phyloP scores from a whole-genome alignment of 2,329 filamentous ascomycete species.

The Pestalotiopsis sp. region DNA sequence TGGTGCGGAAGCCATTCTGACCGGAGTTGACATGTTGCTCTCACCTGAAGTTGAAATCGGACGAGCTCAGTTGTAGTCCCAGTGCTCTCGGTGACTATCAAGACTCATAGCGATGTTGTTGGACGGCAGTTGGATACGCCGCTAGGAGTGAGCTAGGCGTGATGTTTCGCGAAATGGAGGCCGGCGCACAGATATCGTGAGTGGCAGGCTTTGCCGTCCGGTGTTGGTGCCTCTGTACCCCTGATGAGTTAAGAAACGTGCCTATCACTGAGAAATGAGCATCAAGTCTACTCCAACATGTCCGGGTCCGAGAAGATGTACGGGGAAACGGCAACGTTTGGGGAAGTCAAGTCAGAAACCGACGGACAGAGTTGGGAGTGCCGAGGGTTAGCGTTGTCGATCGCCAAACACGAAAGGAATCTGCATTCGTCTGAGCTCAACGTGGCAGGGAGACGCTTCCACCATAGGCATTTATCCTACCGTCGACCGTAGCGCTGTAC shows the following conservation, averaged over 20 bases:
- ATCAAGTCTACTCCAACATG: no score
- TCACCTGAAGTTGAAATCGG: constrained; percentile 5
- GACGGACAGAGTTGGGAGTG: neutral
- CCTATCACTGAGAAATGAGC: no score
- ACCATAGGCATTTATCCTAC: no score
- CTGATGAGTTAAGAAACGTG: no score
- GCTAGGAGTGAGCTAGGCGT: neutral
- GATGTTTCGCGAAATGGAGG: neutral
- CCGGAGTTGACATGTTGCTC: neutral
- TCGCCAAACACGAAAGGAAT: neutral
- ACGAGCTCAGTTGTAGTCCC: neutral
- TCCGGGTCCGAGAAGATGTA: no score
- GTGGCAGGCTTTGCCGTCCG: neutral
- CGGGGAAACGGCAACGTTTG: neutral
- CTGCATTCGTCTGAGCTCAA: neutral
- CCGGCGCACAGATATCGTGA: neutral
- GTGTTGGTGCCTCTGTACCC: neutral
- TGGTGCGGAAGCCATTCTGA: constrained; percentile 1
- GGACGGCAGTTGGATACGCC: neutral
- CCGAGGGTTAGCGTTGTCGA: neutral
- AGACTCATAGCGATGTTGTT: constrained; percentile 20
- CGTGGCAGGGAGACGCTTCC: neutral
- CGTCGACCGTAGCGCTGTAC: neutral
- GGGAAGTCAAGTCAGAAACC: neutral
- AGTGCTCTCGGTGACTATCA: neutral